These are phyloP conservation scores for Pleurotus eryngii DNA, from an alignment of 768 basidiomycete species.

Conservation along the genomic window DNA sequence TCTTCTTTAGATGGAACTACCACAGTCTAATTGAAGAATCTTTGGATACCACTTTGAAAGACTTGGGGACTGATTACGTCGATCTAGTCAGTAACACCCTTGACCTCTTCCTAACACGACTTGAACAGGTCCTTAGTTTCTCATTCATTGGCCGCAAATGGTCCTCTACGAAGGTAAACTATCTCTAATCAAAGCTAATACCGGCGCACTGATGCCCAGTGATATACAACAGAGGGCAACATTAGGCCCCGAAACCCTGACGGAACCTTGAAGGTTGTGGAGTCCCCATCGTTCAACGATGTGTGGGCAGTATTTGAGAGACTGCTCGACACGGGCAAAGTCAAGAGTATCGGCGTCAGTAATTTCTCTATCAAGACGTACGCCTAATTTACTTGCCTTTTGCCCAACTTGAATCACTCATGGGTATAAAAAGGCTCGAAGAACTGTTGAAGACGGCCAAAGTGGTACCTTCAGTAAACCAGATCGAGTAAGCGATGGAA, in stretches of 20 bases:
- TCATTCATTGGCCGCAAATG: slow-evolving; percentile 50
- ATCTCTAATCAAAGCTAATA: not conserved
- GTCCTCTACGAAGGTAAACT: slow-evolving; percentile 26
- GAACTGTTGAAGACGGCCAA: slow-evolving; percentile 37
- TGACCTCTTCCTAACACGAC: not conserved
- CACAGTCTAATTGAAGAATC: slow-evolving; percentile 36
- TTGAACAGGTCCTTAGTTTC: slow-evolving; percentile 33
- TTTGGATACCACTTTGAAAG: slow-evolving; percentile 33
- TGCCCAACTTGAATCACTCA: too few relatives aligned
- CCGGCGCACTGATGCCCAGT: too few relatives aligned
- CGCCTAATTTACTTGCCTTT: slow-evolving; percentile 7
- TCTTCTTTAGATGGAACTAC: slow-evolving; percentile 31
- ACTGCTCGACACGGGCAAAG: slow-evolving; percentile 41
- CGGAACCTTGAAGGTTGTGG: slow-evolving; percentile 30
- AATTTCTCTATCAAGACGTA: slow-evolving; percentile 60
- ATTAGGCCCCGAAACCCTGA: slow-evolving; percentile 24
- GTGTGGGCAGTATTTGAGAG: slow-evolving; percentile 52
- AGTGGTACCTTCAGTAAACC: slow-evolving; percentile 43
- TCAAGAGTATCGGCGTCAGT: slow-evolving; percentile 52
- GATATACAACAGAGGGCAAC: slow-evolving; percentile 8
- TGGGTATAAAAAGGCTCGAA: slow-evolving; percentile 26
- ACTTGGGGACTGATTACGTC: slow-evolving; percentile 42
- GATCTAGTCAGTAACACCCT: slow-evolving; percentile 34
- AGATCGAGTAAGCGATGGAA: slow-evolving; percentile 36
- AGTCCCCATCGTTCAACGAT: slow-evolving; percentile 34